Evolutionary conservation across 345 rosid genomes (phyloP), one percentile per base, ranked within the genome.

Genomic region (Trapa incisa): DNA sequence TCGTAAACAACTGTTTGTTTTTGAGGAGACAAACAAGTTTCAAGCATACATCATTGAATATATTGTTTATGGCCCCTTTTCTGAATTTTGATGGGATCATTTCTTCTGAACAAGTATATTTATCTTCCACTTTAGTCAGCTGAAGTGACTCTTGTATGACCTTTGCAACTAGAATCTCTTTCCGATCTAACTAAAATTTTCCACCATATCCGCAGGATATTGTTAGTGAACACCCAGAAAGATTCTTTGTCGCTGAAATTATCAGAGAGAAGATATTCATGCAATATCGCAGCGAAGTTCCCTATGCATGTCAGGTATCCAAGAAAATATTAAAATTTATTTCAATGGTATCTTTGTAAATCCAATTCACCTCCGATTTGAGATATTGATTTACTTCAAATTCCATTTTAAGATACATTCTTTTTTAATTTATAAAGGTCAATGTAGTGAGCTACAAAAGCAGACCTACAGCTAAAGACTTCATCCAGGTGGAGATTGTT

Each of bases 141-240:
- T n/a, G 33, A 54, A 54, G 35, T n/a, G 10, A 54, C 60, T 54
- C 9, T 6, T 8, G 4, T 22, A 22, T 54, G 0, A 6, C 10
- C 33, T 1, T 54, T 54, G 35, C 3, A n/a, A 54, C 8, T 33
- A 22, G 60, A n/a, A 54, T 54, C 60, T n/a, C 60, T 54, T 54
- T 8, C 17, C 22, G 60, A 54, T 11, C 38, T 58, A 7, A 9
- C 63, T 29, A 39, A 32, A 52, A 53, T 60, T 65, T 73, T 47
- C 66, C 73, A 68, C 33, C 61, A 75, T 69, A 67, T 73, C 72
- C 68, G 52, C 84, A 94, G 97, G 95, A 87, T 72, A 88, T 94
- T 74, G 89, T 94, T 50, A 94, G 97, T 73, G 97, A 94, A 83
- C 99, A 94, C 69, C 99, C 99, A 69, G 97, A 94, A 75, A 84